phyloP scores from a whole-genome alignment of 768 basidiomycete genomes.

The Nidularia sp. region DNA sequence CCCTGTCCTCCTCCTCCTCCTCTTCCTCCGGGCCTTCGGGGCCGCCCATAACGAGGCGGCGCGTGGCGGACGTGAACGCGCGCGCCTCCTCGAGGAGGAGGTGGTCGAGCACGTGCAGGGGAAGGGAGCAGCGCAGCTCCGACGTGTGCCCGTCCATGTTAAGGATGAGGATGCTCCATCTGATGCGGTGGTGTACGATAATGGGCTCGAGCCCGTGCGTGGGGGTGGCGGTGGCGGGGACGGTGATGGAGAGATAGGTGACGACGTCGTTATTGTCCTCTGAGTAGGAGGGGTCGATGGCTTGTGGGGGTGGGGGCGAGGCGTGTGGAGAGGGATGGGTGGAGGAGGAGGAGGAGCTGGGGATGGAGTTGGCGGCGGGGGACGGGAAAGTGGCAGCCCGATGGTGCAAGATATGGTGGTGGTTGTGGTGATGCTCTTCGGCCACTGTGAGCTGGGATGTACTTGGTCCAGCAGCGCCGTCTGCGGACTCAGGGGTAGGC shows the following conservation, averaged over 20 bases:
- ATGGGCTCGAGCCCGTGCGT: conserved; percentile 77
- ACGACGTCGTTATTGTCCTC: conserved; percentile 41
- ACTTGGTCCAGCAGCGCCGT: too few species aligned
- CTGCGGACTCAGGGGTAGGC: too few species aligned
- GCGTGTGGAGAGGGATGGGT: too few species aligned
- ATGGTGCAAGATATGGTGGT: too few species aligned
- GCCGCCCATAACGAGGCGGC: conserved; percentile 58
- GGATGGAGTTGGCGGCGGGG: too few species aligned
- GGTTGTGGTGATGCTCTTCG: too few species aligned
- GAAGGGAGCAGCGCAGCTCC: conserved; percentile 92
- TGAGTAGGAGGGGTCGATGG: not conserved
- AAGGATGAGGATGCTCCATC: conserved; percentile 73
- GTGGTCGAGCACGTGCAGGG: conserved; percentile 77
- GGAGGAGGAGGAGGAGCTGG: too few species aligned
- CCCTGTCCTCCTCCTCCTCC: conserved; percentile 53
- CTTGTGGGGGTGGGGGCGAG: conserved; percentile 1
- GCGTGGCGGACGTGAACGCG: conserved; percentile 65
- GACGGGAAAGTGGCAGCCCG: too few species aligned
- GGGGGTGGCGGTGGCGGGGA: conserved; percentile 63
- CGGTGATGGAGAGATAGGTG: conserved; percentile 53
- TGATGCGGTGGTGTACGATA: conserved; percentile 69
- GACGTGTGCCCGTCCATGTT: conserved; percentile 92
- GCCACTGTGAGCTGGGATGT: too few species aligned
- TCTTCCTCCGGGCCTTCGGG: conserved; percentile 42
- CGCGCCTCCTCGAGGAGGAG: conserved; percentile 74